A percentile compares a stretch with the other conserved stretches of the same genome.
Evolutionary conservation across 228 moss, liverwort and hornwort species (phyloP).

Genomic region (Sphagnum magellanicum): DNA sequence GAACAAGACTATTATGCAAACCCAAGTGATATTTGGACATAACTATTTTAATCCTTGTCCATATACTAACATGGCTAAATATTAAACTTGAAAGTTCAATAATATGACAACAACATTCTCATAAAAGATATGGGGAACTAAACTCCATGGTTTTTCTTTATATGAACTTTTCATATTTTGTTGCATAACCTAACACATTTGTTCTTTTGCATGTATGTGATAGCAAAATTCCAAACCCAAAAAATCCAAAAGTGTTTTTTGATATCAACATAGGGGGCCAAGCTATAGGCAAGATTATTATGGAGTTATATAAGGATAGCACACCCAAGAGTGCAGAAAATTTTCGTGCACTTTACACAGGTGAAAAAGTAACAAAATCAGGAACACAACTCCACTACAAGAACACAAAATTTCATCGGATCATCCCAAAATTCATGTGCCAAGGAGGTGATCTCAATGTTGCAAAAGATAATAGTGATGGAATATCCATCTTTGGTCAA

Average conservation of each 20-base stretch:
- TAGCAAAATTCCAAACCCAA: not conserved
- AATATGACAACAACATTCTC: too few relatives aligned
- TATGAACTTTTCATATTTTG: too few relatives aligned
- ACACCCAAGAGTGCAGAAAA: slow-evolving; percentile 33
- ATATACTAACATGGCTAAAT: too few relatives aligned
- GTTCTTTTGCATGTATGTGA: too few relatives aligned
- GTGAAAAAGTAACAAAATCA: slow-evolving; percentile 24
- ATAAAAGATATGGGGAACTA: too few relatives aligned
- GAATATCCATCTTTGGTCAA: slow-evolving; percentile 41
- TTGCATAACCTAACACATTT: too few relatives aligned
- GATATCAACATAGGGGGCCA: slow-evolving; percentile 25
- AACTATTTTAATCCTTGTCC: too few relatives aligned
- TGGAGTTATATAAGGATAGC: slow-evolving; percentile 43
- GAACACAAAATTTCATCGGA: slow-evolving; percentile 13
- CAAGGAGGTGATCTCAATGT: slow-evolving; percentile 33
- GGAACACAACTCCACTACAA: slow-evolving; percentile 33
- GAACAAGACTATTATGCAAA: too few relatives aligned
- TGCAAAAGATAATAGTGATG: slow-evolving; percentile 29
- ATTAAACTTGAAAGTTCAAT: too few relatives aligned
- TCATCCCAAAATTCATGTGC: slow-evolving; percentile 22
- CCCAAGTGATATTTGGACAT: too few relatives aligned
- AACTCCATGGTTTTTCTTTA: too few relatives aligned
- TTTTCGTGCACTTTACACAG: slow-evolving; percentile 32
- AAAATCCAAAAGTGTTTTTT: slow-evolving; percentile 35
- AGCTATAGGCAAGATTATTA: slow-evolving; percentile 21